A percentile compares a stretch with the other conserved stretches of the same genome.
Evolutionary conservation across 257 asterid species (phyloP).

Genomic region (Primulina eburnea): DNA sequence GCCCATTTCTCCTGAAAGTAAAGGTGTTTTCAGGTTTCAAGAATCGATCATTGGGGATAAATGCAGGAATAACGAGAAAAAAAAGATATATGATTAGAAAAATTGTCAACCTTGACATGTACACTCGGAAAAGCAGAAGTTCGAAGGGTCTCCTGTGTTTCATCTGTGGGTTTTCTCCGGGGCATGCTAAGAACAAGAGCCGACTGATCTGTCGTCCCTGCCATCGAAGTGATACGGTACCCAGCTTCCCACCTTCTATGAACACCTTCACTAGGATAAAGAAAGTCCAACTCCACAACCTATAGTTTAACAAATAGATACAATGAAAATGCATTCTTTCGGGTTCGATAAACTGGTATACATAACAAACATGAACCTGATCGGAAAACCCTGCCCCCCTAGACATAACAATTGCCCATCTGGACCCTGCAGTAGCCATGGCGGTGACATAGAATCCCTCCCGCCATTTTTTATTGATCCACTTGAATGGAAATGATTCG

Average conservation of each 20-base stretch:
- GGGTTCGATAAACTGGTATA: neutral
- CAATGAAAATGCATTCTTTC: neutral
- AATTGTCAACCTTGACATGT: conserved; percentile 51
- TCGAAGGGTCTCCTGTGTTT: conserved; percentile 65
- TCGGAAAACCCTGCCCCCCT: conserved; percentile 67
- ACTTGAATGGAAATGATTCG: conserved; percentile 63
- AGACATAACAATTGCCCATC: conserved; percentile 76
- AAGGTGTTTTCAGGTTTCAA: conserved; percentile 15
- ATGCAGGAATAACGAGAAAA: neutral
- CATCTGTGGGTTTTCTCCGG: conserved; percentile 45
- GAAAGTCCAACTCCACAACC: conserved; percentile 76
- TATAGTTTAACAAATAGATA: conserved; percentile 21
- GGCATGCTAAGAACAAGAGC: conserved; percentile 69
- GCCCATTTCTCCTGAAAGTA: conserved; percentile 47
- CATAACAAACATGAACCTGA: conserved; percentile 38
- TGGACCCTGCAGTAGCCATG: conserved; percentile 67
- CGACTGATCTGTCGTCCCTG: conserved; percentile 65
- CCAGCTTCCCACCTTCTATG: conserved; percentile 70
- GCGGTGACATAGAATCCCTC: conserved; percentile 70
- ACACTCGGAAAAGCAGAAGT: conserved; percentile 55
- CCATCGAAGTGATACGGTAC: conserved; percentile 63
- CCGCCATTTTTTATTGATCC: conserved; percentile 76
- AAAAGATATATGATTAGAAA: neutral
- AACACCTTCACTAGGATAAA: conserved; percentile 77
- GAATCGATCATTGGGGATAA: conserved; percentile 11